Base-by-base conservation (phyloP, 140 eudicot genomes). In the Oenanthe javanica region DNA sequence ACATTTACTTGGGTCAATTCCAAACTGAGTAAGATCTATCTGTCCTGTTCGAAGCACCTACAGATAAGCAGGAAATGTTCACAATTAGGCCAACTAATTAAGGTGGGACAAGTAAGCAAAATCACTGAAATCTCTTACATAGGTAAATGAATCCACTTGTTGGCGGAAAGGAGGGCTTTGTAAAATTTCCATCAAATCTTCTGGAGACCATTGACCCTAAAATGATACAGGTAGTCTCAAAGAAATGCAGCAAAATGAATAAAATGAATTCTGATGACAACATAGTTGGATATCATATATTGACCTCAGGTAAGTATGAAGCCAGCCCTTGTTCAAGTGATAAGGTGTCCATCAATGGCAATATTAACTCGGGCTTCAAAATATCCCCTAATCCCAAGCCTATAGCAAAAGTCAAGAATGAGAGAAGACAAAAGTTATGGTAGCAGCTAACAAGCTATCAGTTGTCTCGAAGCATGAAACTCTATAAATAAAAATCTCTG, bases 131-230 rank as follows among this genome's bases (percentile, higher is more conserved):
- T 67, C 69, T 36, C 96, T 86, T 72, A 96, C 99, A 67, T 96
- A 93, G 78, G 98, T 93, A 75, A 96, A 96, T 72, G 99, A 89
- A 88, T 96, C 99, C 67, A 96, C 88, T 89, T 96, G 99, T 81
- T 96, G 99, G 75, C 98, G 96, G 52, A 96, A 96, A 63, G 97
- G 99, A 79, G 99, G 97, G 73, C 99, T 90, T 82, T 96, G 99
- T 18, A 96, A 83, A 83, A 96, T 82, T 81, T 96, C 99, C 83
- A 96, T 84, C 75, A 96, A 79, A 78, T 92, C 99, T 80, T 86
- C 89, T 0, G 91, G 81, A 48, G 91, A 88, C 93, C 95, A 87
- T 63, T 84, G 87, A 27, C 99, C 99, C 98, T 93, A 90, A 82
- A 86, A 76, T 67, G 38, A 50, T 81, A n/a, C 23, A 72, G 25